A percentile compares a stretch with the other conserved stretches of the same genome.
phyloP scores from a whole-genome alignment of 345 rosid genomes.

The Syzygium jambos region DNA sequence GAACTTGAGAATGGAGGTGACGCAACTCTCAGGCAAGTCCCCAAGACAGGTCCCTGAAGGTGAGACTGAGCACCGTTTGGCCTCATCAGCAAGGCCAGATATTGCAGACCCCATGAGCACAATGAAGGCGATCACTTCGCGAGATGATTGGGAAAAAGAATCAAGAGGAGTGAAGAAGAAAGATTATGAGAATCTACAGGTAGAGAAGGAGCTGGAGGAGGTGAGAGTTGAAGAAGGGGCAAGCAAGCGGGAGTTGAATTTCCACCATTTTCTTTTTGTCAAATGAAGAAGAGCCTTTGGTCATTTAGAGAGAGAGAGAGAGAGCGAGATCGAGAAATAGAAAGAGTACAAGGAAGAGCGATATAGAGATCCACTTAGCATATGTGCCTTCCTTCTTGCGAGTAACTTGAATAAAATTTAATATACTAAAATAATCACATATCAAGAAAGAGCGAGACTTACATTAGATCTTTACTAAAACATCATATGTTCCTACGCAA shows the following conservation, averaged over 20 bases:
- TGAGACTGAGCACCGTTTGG: not conserved
- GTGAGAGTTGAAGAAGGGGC: not conserved
- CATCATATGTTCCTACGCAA: not conserved
- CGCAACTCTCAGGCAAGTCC: constrained; percentile 30
- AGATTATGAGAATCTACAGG: not conserved
- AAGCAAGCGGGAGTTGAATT: not conserved
- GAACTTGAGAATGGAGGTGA: constrained; percentile 7
- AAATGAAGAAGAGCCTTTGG: not conserved
- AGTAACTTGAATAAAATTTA: not conserved
- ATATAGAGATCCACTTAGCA: not conserved
- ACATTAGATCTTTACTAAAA: not conserved
- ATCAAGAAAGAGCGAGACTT: not conserved
- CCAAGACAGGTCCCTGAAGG: constrained; percentile 5
- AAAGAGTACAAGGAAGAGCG: not conserved
- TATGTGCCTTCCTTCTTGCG: not conserved
- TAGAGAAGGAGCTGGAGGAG: constrained; percentile 1
- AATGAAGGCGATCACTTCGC: not conserved
- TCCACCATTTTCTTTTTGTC: not conserved
- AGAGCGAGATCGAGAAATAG: not conserved
- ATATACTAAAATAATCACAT: not conserved
- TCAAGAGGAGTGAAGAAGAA: not conserved
- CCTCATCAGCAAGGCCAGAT: not conserved
- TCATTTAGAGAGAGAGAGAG: not conserved
- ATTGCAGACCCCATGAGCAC: not conserved
- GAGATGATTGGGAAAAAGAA: not conserved